A percentile compares a stretch with the other conserved stretches of the same genome.
These are phyloP conservation scores for Yamadazyma atlantica DNA, from an alignment of 1,139 yeast species.

Conservation along the genomic window DNA sequence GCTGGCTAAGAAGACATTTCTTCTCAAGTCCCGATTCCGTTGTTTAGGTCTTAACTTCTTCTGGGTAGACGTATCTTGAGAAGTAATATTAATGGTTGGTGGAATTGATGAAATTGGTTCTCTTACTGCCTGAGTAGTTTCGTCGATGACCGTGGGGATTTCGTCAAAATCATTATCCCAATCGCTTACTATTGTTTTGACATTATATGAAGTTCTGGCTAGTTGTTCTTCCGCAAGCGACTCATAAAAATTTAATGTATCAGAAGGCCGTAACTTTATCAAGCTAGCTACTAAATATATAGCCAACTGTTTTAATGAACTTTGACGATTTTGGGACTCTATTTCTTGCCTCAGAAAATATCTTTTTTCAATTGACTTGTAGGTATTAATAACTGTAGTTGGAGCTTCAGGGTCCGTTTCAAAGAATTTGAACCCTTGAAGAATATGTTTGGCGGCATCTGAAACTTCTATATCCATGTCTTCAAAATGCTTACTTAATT, in stretches of 20 bases:
- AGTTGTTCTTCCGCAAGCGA: constrained; percentile 12
- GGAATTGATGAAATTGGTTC: constrained; percentile 13
- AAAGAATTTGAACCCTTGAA: constrained; percentile 5
- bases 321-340: constrained; percentile 15
- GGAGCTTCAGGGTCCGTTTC: constrained; percentile 3
- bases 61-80: constrained; percentile 17
- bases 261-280: constrained; percentile 21
- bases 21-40: constrained; percentile 8
- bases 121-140: background rate
- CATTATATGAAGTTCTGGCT: constrained; percentile 19
- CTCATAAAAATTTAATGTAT: constrained; percentile 11
- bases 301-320: constrained; percentile 18
- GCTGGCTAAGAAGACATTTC: constrained; percentile 3
- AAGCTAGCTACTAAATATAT: constrained; percentile 25
- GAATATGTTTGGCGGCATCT: constrained; percentile 8
- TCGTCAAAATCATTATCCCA: constrained; percentile 24
- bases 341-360: constrained; percentile 11
- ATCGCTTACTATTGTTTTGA: constrained; percentile 22
- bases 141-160: constrained; percentile 5
- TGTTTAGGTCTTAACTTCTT: constrained; percentile 6
- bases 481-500: constrained; percentile 38
- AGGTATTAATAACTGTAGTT: constrained; percentile 10
- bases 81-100: constrained; percentile 25
- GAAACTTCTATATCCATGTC: constrained; percentile 22
- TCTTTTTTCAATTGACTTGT: constrained; percentile 7